Evolutionary conservation across 768 basidiomycete genomes (phyloP).

Genomic region (Leucosporidium yakuticum): DNA sequence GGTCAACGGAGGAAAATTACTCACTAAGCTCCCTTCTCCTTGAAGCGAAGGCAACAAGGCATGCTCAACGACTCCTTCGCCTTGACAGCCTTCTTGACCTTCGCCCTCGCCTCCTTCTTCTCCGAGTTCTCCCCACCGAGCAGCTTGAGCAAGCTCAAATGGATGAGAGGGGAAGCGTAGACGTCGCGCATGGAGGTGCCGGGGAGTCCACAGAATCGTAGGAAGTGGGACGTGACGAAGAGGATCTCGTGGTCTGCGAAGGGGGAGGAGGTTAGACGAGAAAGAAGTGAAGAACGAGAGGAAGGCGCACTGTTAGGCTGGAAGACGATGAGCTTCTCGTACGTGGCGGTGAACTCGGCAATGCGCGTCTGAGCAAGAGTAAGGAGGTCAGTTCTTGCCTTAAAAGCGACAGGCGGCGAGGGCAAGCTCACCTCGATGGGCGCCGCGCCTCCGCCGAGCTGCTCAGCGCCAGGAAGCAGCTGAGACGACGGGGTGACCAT

Average conservation of each 20-base stretch:
- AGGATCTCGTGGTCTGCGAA: constrained; percentile 15
- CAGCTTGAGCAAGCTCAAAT: constrained; percentile 19
- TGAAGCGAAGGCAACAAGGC: constrained; percentile 13
- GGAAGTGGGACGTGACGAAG: constrained; percentile 17
- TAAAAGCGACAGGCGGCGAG: too few relatives aligned
- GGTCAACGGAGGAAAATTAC: background rate
- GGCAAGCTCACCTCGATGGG: background rate
- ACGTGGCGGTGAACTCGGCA: constrained; percentile 9
- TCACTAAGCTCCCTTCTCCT: background rate
- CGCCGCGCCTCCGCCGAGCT: background rate
- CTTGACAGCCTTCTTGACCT: constrained; percentile 8
- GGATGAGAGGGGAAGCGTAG: constrained; percentile 14
- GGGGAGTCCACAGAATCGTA: constrained; percentile 20
- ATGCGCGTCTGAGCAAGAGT: background rate
- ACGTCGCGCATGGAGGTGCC: constrained; percentile 14
- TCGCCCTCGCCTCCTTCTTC: background rate
- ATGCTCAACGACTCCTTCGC: constrained; percentile 6
- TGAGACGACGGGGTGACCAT: background rate
- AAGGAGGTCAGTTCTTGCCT: background rate
- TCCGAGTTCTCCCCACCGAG: constrained; percentile 4
- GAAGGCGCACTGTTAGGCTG: constrained; percentile 10
- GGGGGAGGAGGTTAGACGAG: too few relatives aligned
- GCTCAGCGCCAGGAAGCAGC: background rate
- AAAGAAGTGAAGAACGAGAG: background rate
- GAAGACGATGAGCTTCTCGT: constrained; percentile 21